A percentile compares a stretch with the other conserved stretches of the same genome.
phyloP scores from a whole-genome alignment of 441 rosid genomes.

The Aleurites moluccanus region DNA sequence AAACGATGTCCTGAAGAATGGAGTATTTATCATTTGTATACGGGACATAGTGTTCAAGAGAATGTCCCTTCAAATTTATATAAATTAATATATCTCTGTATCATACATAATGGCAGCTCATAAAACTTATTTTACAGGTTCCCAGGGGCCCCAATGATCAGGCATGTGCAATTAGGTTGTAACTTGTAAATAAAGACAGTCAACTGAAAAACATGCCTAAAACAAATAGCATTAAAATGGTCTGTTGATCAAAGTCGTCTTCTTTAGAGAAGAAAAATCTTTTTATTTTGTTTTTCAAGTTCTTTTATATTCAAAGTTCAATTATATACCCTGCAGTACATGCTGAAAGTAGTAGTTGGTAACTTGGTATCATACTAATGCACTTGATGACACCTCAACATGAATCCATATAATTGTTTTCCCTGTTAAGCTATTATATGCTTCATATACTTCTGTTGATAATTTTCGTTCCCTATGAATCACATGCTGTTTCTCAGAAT shows the following conservation, averaged over 20 bases:
- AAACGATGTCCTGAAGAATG: neutral
- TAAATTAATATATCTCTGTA: neutral
- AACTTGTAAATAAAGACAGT: neutral
- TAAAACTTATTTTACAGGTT: conserved; percentile 1
- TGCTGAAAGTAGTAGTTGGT: neutral
- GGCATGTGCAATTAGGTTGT: neutral
- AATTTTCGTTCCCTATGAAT: conserved; percentile 18
- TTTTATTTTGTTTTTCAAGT: neutral
- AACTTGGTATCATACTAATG: neutral
- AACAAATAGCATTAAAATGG: neutral
- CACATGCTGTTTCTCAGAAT: conserved; percentile 45
- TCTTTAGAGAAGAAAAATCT: neutral
- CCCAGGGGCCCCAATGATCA: neutral
- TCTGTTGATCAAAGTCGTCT: neutral
- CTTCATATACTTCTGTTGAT: conserved; percentile 16
- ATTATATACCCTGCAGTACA: neutral
- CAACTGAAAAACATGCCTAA: neutral
- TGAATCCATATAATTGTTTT: neutral
- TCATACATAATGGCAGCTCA: neutral
- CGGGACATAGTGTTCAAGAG: conserved; percentile 15
- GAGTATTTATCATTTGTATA: neutral
- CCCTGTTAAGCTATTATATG: neutral
- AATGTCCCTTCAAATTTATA: neutral
- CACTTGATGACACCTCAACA: neutral
- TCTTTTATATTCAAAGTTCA: neutral